Evolutionary conservation across 2,329 filamentous ascomycete species (phyloP), one percentile per base, ranked within the genome.

Genomic region (Trichoderma citrinoviride): DNA sequence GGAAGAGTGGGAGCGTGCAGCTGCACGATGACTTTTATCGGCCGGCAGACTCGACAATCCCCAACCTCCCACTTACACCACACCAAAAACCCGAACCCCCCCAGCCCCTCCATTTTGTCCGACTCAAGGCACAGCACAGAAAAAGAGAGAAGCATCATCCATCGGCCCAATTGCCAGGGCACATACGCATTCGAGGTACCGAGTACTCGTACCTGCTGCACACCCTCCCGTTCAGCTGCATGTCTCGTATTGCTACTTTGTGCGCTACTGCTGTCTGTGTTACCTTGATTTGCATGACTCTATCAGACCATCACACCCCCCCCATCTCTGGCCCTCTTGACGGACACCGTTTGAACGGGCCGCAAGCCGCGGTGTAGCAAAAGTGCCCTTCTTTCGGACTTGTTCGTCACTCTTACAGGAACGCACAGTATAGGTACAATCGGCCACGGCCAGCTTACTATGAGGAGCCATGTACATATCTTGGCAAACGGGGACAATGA

Each of bases 1-100:
- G 53, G 37, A 50, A 54, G 40, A 43, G 47, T 68, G 64, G 55
- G 65, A 64, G 70, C 50, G 52, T 66, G 67, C 66, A 67, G 66
- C 62, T 74, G 73, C 72, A 75, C 69, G 66, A 71, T 70, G 73
- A 72, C 68, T 73, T 74, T 74, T 72, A 75, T 71, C 70, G 64
- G 68, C 66, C 64, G 67, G 44, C 33, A 67, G 68, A 65, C 68
- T 72, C 66, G 53, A 65, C 61, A 27, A 62, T 54, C 57, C 75
- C 75, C 75, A 76, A 73, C 75, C 75, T 76, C 75, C 73, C 68
- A 74, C 73, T 75, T 75, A 73, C 70, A 73, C 67, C 74, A 54
- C 60, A 49, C 63, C 73, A 23, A 12, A 19, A n/a, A 21, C 27
- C 43, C 23, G 27, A 29, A 58, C n/a, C 25, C 52, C 33, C 37